Evolutionary conservation across 1,139 yeast genomes (phyloP), one percentile per base, ranked within the genome.

Genomic region (Blastobotrys aristatus): DNA sequence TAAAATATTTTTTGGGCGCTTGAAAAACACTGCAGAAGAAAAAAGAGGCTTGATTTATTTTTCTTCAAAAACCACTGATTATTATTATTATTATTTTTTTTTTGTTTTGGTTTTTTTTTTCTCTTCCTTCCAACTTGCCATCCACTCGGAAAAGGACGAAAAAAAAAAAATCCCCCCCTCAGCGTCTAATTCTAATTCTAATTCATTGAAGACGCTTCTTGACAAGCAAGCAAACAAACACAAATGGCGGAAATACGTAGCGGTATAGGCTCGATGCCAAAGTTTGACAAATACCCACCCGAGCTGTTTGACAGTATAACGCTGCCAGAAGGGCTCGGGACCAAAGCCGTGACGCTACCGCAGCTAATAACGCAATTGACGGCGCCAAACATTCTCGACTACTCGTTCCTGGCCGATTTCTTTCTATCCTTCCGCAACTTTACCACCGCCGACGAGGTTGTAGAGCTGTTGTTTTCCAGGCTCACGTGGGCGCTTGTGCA

Each of bases 381-480:
- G 0, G 80, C 92, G 7, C 94, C 95, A 7, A 79, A 79, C 38
- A 75, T 82, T 6, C 77, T 89, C 22, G 94, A 88, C 63, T 90
- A 92, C 62, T 79, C 80, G 53, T 73, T 85, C 43, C 70, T 87
- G 46, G 79, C 92, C 46, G 97, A 90, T 66, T 89, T 92, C 64
- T 87, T 92, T 63, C 73, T 90, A 40, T 82, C 96, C 1, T 90
- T 80, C 65, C 74, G 97, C 48, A 74, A 82, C 52, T 90, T 86
- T 62, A 69, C 84, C 41, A 69, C 79, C 31, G 67, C 84, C 14
- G 65, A 71, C 27, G 75, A 77, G 14, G 73, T 90, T 14, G 69
- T 88, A 65, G 75, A 76, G 52, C 66, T 84, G 39, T 67, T 90
- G 37, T 62, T 84, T 33, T 74, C 82, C 31, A 71, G 97, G 46